These are phyloP conservation scores for Chrysanthemum makinoi DNA, from an alignment of 129 eudicot species.

Conservation along the genomic window DNA sequence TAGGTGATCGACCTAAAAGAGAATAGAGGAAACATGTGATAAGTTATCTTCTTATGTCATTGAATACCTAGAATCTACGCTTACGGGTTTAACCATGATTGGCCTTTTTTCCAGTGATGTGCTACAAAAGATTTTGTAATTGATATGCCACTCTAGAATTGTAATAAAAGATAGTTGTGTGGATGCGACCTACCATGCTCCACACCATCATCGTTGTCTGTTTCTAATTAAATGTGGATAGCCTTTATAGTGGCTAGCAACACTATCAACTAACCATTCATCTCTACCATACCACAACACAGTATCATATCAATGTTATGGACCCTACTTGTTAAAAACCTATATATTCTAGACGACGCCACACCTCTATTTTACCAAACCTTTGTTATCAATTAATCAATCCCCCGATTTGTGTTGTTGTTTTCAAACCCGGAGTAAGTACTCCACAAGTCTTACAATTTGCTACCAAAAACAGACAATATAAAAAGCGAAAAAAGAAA, in stretches of 20 bases:
- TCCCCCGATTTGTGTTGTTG: background rate
- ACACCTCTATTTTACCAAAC: conserved; percentile 16
- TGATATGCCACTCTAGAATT: conserved; percentile 15
- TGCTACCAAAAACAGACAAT: too few species aligned
- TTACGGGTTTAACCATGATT: background rate
- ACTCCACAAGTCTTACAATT: too few species aligned
- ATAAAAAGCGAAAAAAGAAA: too few species aligned
- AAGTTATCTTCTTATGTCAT: conserved; percentile 21
- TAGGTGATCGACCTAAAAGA: conserved; percentile 6
- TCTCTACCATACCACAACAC: conserved; percentile 23
- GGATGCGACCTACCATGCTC: conserved; percentile 25
- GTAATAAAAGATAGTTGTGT: background rate
- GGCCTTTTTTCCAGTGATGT: conserved; percentile 16
- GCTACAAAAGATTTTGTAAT: conserved; percentile 7
- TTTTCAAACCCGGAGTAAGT: too few species aligned
- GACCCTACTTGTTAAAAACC: conserved; percentile 21
- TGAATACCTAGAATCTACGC: conserved; percentile 10
- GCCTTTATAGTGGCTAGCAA: conserved; percentile 25
- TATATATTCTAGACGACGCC: conserved; percentile 15
- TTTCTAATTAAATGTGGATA: conserved; percentile 19
- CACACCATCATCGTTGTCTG: conserved; percentile 22
- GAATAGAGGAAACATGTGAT: conserved; percentile 23
- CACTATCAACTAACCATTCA: conserved; percentile 23
- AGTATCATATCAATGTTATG: conserved; percentile 8
- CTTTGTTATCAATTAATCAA: conserved; percentile 9